Conservation (phyloP, 208 protist genomes). For the Leishmania aethiopica region DNA sequence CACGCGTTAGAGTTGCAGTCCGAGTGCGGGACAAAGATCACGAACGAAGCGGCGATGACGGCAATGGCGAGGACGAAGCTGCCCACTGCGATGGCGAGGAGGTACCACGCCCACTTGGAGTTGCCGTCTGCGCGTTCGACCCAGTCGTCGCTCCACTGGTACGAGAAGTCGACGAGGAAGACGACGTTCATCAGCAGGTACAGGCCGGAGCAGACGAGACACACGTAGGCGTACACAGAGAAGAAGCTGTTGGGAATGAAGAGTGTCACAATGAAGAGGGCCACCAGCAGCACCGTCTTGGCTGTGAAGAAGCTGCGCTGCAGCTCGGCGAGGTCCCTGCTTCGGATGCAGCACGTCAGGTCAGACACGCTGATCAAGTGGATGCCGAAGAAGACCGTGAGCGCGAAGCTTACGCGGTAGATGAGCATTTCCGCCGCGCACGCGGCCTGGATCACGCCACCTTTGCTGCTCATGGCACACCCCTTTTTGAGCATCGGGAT, state of each 20-base stretch:
- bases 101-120: constrained; percentile 89
- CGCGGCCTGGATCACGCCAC: constrained; percentile 29
- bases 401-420: constrained; percentile 87
- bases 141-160: constrained; percentile 93
- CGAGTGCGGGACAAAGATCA: constrained; percentile 74
- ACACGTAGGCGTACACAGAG: constrained; percentile 76
- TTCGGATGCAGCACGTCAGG: constrained; percentile 85
- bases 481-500: constrained; percentile 61
- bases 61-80: constrained; percentile 53
- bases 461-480: constrained; percentile 39
- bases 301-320: constrained; percentile 81
- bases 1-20: constrained; percentile 90
- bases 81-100: constrained; percentile 57
- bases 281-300: constrained; percentile 74
- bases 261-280: constrained; percentile 68
- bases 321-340: constrained; percentile 69
- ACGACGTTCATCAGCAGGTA: constrained; percentile 93
- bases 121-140: constrained; percentile 80
- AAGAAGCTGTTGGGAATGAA: constrained; percentile 92
- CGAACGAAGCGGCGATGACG: constrained; percentile 57
- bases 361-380: constrained; percentile 88
- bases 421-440: constrained; percentile 82
- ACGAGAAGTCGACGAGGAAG: constrained; percentile 94
- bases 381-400: constrained; percentile 80
- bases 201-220: constrained; percentile 76